Conservation (phyloP, 192 early-diverging fungal genomes). For the Spizellomyces punctatus region DNA sequence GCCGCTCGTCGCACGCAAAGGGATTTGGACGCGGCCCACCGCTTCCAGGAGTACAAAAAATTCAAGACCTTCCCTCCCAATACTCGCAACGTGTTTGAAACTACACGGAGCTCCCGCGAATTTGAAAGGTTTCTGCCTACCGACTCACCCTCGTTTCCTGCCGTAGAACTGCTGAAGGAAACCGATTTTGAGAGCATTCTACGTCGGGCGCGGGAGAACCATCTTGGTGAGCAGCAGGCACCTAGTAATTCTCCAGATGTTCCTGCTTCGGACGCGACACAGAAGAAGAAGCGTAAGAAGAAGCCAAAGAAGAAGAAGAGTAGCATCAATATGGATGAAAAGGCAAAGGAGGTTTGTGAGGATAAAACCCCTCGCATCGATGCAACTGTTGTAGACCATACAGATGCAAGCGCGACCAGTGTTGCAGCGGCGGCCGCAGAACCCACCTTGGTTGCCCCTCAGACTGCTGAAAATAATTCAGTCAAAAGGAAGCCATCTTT, state of each 20-base stretch:
- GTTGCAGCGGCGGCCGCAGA: too few species aligned
- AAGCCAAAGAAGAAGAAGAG: constrained; percentile 13
- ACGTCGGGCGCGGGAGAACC: neutral
- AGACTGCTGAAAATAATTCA: too few species aligned
- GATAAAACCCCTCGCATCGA: too few species aligned
- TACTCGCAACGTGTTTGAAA: neutral
- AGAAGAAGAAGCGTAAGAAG: constrained; percentile 21
- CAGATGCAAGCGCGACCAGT: too few species aligned
- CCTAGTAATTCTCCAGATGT: neutral
- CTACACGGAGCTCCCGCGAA: neutral
- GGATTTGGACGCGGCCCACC: neutral
- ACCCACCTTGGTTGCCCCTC: too few species aligned
- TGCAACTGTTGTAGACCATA: too few species aligned
- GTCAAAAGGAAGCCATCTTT: too few species aligned
- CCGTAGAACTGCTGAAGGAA: neutral
- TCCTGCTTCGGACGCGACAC: neutral
- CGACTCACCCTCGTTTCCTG: neutral
- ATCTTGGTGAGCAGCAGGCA: neutral
- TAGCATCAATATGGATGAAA: neutral
- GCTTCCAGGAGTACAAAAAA: neutral
- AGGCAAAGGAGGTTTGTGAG: too few species aligned
- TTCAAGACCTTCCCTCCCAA: neutral
- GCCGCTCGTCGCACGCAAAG: neutral
- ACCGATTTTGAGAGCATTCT: neutral
- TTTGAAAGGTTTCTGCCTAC: neutral